Conservation (phyloP, 2,329 filamentous ascomycete genomes). For the Dryadomyces quercus-mongolicae region DNA sequence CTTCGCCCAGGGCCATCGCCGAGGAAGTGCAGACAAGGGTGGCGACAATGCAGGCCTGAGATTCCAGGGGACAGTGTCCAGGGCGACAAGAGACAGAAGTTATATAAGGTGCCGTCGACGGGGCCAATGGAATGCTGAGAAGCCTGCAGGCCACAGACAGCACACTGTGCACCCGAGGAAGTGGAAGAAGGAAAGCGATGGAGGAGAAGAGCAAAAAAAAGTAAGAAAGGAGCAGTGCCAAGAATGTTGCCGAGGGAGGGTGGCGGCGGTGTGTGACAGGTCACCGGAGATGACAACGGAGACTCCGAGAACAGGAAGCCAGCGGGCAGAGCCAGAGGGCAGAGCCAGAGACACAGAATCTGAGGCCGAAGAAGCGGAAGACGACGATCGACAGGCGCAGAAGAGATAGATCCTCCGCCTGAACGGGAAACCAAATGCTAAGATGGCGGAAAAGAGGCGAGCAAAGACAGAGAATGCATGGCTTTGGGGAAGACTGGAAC, state of each 20-base stretch:
- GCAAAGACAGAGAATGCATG: neutral
- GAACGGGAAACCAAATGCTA: neutral
- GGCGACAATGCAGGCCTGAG: neutral
- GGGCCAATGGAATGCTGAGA: neutral
- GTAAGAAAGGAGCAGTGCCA: neutral
- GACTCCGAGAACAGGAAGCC: neutral
- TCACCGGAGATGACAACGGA: neutral
- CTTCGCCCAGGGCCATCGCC: conserved; percentile 14
- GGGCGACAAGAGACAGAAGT: too few relatives aligned
- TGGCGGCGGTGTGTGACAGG: neutral
- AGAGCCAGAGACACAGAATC: neutral
- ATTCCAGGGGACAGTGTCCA: neutral
- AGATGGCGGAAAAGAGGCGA: neutral
- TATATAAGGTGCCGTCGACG: neutral
- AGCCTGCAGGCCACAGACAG: neutral
- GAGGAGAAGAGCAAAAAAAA: neutral
- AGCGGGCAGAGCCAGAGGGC: neutral
- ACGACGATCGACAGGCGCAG: neutral
- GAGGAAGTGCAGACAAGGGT: neutral
- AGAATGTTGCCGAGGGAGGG: neutral
- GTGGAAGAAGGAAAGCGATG: neutral
- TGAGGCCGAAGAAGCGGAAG: neutral
- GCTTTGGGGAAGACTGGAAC: neutral
- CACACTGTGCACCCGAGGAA: neutral
- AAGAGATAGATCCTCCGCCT: too few relatives aligned